These are phyloP conservation scores for Mycena chlorophos DNA, from an alignment of 768 basidiomycete species.

Conservation along the genomic window DNA sequence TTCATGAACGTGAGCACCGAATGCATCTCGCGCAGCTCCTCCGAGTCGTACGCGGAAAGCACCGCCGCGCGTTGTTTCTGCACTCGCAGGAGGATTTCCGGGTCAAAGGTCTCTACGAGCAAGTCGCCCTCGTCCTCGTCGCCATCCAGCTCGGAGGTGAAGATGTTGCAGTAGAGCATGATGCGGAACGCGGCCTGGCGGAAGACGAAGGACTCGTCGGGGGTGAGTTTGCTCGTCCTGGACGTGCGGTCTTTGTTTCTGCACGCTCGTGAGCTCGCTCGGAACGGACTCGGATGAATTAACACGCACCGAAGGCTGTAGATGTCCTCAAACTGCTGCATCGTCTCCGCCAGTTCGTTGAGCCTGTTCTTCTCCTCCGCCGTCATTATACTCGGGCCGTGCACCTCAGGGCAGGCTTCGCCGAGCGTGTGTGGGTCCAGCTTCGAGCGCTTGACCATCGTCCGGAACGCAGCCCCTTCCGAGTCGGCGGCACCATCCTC, in stretches of 20 bases:
- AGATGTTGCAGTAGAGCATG: slow-evolving; percentile 18
- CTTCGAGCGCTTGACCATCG: background rate
- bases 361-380: background rate
- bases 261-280: background rate
- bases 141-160: slow-evolving; percentile 1
- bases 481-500: background rate
- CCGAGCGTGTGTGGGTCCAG: background rate
- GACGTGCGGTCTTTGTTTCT: slow-evolving; percentile 28
- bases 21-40: slow-evolving; percentile 6
- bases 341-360: background rate
- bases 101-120: background rate
- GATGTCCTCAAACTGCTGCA: slow-evolving; percentile 1
- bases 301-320: background rate
- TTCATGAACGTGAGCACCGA: slow-evolving; percentile 6
- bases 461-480: background rate
- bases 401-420: background rate
- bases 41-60: slow-evolving; percentile 1
- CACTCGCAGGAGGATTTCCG: background rate
- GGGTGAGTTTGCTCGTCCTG: slow-evolving; percentile 20
- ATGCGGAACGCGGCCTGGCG: slow-evolving; percentile 25
- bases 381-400: background rate
- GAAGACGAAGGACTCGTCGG: slow-evolving; percentile 26
- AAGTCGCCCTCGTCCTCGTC: background rate
- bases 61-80: slow-evolving; percentile 6
- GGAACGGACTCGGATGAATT: background rate